Evolutionary conservation across 2,329 filamentous ascomycete species (phyloP).

Genomic region (Exophiala lecanii-corni): DNA sequence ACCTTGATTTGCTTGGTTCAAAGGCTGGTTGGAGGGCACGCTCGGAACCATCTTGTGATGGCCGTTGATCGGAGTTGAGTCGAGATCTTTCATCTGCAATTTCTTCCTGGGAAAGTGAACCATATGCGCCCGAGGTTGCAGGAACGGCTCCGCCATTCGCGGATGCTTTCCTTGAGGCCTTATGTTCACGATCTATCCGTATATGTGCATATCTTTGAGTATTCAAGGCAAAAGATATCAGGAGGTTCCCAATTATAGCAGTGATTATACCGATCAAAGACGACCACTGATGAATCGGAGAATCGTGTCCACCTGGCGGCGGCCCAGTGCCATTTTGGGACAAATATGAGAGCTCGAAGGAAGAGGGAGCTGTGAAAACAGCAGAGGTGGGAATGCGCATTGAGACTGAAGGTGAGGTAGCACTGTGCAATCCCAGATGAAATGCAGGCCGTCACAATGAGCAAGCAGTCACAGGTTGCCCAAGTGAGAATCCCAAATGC

Average conservation of each 20-base stretch:
- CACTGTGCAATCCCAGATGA: too few relatives aligned
- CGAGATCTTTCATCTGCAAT: constrained; percentile 18
- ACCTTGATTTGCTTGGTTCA: constrained; percentile 4
- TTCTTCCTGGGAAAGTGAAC: constrained; percentile 19
- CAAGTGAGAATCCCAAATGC: too few relatives aligned
- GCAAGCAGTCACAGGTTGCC: too few relatives aligned
- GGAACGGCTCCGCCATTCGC: constrained; percentile 3
- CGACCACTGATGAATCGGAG: constrained; percentile 57
- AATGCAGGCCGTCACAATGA: too few relatives aligned
- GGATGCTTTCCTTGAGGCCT: constrained; percentile 38
- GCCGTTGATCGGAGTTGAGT: constrained; percentile 10
- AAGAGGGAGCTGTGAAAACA: not conserved
- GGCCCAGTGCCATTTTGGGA: not conserved
- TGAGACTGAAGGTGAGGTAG: too few relatives aligned
- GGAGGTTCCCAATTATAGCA: constrained; percentile 84
- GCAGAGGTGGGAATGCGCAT: not conserved
- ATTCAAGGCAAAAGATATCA: constrained; percentile 94
- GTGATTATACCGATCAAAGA: constrained; percentile 92
- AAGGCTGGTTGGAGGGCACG: constrained; percentile 1
- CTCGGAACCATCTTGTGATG: constrained; percentile 4
- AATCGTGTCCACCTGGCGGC: constrained; percentile 9
- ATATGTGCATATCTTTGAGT: constrained; percentile 95
- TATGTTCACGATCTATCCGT: constrained; percentile 67
- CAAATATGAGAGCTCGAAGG: not conserved
- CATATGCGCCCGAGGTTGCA: constrained; percentile 12